Conservation (phyloP, 768 basidiomycete species). For the Kwoniella shandongensis region DNA sequence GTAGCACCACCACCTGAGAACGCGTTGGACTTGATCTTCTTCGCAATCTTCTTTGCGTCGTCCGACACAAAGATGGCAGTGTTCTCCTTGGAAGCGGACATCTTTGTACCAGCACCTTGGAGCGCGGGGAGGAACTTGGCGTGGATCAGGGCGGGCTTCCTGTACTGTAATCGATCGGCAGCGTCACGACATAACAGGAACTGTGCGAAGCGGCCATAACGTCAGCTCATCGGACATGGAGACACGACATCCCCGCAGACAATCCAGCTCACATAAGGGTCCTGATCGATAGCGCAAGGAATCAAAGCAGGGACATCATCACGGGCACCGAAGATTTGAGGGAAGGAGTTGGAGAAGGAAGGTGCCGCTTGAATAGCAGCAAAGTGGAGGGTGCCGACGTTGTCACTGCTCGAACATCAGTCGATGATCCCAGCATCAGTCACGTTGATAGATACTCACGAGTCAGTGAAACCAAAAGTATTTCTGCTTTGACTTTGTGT, state of each 20-base stretch:
- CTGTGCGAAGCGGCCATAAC: constrained; percentile 69
- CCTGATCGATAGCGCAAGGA: constrained; percentile 95
- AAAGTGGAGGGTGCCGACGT: constrained; percentile 97
- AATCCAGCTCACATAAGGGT: constrained; percentile 45
- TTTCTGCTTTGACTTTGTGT: constrained; percentile 91
- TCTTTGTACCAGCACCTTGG: constrained; percentile 97
- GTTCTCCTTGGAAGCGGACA: constrained; percentile 94
- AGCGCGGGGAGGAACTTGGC: constrained; percentile 98
- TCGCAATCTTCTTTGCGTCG: constrained; percentile 88
- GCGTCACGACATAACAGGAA: constrained; percentile 97
- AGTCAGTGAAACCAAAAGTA: constrained; percentile 94
- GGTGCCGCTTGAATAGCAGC: constrained; percentile 92
- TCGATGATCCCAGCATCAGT: neutral
- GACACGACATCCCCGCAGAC: neutral
- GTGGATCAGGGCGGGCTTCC: constrained; percentile 87
- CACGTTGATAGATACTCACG: constrained; percentile 64
- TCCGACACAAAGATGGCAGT: constrained; percentile 96
- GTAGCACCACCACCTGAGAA: constrained; percentile 95
- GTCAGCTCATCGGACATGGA: neutral
- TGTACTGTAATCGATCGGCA: constrained; percentile 89
- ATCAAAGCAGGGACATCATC: constrained; percentile 88
- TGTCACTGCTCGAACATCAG: constrained; percentile 64
- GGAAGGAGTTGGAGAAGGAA: constrained; percentile 96
- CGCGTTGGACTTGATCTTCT: constrained; percentile 92
- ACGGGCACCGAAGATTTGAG: constrained; percentile 85